phyloP scores from a whole-genome alignment of 176 grass and related monocot genomes.

The Hsuehochloa calcarea region DNA sequence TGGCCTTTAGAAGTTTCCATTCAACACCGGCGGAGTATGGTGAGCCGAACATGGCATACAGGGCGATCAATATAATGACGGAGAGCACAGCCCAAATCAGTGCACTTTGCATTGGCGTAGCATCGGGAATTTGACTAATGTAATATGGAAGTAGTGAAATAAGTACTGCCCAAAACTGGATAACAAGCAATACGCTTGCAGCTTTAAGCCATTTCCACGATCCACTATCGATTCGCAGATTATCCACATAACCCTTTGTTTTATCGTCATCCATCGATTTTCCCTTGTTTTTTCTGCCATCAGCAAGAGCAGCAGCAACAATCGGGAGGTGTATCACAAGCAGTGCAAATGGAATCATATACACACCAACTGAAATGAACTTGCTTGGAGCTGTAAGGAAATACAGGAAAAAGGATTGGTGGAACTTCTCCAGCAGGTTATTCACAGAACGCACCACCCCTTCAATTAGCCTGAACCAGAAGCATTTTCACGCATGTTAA shows the following conservation, averaged over 20 bases:
- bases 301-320: slow-evolving; percentile 80
- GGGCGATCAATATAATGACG: slow-evolving; percentile 36
- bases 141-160: slow-evolving; percentile 63
- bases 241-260: slow-evolving; percentile 19
- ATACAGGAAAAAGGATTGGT: slow-evolving; percentile 98
- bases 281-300: slow-evolving; percentile 31
- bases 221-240: slow-evolving; percentile 33
- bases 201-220: slow-evolving; percentile 88
- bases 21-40: slow-evolving; percentile 60
- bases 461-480: slow-evolving; percentile 87
- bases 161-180: slow-evolving; percentile 76
- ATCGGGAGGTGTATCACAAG: slow-evolving; percentile 76
- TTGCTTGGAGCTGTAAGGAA: slow-evolving; percentile 86
- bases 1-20: slow-evolving; percentile 81
- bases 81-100: slow-evolving; percentile 62
- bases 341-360: slow-evolving; percentile 93
- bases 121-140: slow-evolving; percentile 62
- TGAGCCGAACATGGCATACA: slow-evolving; percentile 57
- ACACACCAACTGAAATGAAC: slow-evolving; percentile 93
- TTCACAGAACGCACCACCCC: slow-evolving; percentile 82
- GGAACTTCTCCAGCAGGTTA: slow-evolving; percentile 95
- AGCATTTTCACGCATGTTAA: slow-evolving; percentile 19
- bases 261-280: not conserved
- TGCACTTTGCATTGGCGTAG: slow-evolving; percentile 33
- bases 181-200: slow-evolving; percentile 67